Evolutionary conservation across 139 green algal genomes (phyloP), one percentile per base, ranked within the genome.

Genomic region (Chlorella sp.): DNA sequence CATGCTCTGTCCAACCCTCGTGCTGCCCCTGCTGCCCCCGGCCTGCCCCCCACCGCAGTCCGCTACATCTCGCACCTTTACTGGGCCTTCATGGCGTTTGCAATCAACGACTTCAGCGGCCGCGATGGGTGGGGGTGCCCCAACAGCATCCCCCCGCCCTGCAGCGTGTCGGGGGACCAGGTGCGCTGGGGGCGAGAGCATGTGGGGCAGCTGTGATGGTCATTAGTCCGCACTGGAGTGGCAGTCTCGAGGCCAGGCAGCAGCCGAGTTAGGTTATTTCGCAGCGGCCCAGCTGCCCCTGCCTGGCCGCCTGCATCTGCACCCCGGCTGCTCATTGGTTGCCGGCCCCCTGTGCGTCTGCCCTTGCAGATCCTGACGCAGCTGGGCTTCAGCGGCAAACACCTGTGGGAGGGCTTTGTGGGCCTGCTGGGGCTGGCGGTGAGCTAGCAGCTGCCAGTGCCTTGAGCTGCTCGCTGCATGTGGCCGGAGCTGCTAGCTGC

Each of bases 21-120:
- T 34, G 19, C 43, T 38, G 48, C 26, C 54, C 58, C 64, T 46
- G 32, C 41, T 28, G 5, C 20, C 43, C 70, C 70, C 73, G 7
- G 19, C 73, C 22, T 11, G 30, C 28, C 72, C 32, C 32, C 34
- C 28, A 30, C 34, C 28, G 58, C 58, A 70, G 74, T 81, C 54
- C 76, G 81, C 43, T 87, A 85, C 72, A 48, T 88, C 9, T 91
- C 85, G 6, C 83, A 91, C 73, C 83, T 93, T 7, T 84, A 84
- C 54, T 87, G 83, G 70, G 82, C 58, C 0, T 87, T 90, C 67
- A 86, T 92, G 77, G 86, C 41, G 26, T 73, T 91, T 1, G 60
- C 85, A 58, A 86, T 91, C 64, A 94, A 94, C 72, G 90, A 94
- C 73, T 91, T 93, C 36, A 2, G 22, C 9, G 77, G 77, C 3